Percentiles rank a stretch among this genome's conserved stretches.
Conservation (phyloP, 257 asterid genomes). For the Agastache rugosa region DNA sequence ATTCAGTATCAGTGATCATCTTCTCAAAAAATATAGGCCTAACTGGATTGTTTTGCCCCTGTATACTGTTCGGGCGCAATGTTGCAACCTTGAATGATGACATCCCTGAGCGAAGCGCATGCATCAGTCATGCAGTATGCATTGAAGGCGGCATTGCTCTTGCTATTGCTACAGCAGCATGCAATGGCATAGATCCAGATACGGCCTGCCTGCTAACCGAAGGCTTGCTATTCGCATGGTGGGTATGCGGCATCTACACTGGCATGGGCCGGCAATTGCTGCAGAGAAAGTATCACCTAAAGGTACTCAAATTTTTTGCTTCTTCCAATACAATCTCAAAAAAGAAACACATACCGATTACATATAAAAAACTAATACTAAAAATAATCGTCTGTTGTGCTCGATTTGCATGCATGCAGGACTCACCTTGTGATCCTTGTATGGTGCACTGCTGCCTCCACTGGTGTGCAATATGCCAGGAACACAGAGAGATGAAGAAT, state of each 20-base stretch:
- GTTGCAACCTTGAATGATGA: slow-evolving; percentile 65
- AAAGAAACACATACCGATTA: background rate
- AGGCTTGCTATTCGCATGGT: slow-evolving; percentile 83
- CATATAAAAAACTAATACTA: background rate
- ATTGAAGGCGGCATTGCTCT: slow-evolving; percentile 81
- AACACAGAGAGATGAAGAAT: slow-evolving; percentile 64
- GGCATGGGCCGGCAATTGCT: slow-evolving; percentile 82
- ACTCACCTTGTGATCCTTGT: slow-evolving; percentile 79
- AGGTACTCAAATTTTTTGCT: slow-evolving; percentile 43
- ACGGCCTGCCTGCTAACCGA: slow-evolving; percentile 68
- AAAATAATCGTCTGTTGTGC: background rate
- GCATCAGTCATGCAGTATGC: slow-evolving; percentile 65
- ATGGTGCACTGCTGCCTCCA: slow-evolving; percentile 75
- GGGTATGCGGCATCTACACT: slow-evolving; percentile 85
- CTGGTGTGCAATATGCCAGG: slow-evolving; percentile 88
- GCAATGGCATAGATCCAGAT: slow-evolving; percentile 75
- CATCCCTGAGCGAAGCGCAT: slow-evolving; percentile 58
- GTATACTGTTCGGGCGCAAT: slow-evolving; percentile 70
- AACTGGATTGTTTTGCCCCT: slow-evolving; percentile 76
- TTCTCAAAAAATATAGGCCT: slow-evolving; percentile 44
- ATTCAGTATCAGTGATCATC: background rate
- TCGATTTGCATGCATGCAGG: slow-evolving; percentile 43
- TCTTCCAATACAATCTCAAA: background rate
- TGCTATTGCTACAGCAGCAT: slow-evolving; percentile 71
- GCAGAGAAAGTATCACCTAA: slow-evolving; percentile 78